These are phyloP conservation scores for Paracorniculantispora psalliotae DNA, from an alignment of 2,329 filamentous ascomycete genomes.

Conservation along the genomic window DNA sequence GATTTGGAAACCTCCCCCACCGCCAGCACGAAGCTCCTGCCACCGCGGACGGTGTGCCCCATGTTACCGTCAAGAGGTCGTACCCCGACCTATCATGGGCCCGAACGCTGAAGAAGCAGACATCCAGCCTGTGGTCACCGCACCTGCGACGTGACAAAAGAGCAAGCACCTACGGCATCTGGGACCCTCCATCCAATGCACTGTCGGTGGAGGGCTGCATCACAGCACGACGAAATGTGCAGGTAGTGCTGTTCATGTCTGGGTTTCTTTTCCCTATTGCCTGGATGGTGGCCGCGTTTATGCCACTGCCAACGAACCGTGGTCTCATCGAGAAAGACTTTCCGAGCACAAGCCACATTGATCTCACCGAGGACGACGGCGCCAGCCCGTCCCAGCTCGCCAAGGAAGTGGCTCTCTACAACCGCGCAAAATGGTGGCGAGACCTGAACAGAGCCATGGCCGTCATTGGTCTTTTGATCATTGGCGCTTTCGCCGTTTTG, in stretches of 20 bases:
- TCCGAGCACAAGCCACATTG: conserved; percentile 35
- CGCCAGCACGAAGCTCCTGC: conserved; percentile 36
- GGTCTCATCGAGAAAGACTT: conserved; percentile 45
- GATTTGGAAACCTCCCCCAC: conserved; percentile 41
- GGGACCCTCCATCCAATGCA: conserved; percentile 68
- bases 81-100: conserved; percentile 15
- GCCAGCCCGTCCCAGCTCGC: conserved; percentile 28
- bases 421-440: conserved; percentile 56
- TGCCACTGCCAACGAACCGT: conserved; percentile 63
- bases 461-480: conserved; percentile 48
- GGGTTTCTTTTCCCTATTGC: conserved; percentile 77
- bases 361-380: conserved; percentile 31
- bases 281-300: conserved; percentile 74
- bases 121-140: conserved; percentile 66
- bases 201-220: conserved; percentile 57
- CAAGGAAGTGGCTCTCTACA: conserved; percentile 40
- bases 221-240: conserved; percentile 64
- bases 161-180: conserved; percentile 55
- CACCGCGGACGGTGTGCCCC: conserved; percentile 1
- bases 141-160: conserved; percentile 63
- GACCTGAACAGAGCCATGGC: conserved; percentile 56
- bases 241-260: conserved; percentile 68
- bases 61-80: neutral
- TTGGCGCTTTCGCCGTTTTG: conserved; percentile 48
- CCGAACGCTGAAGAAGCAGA: conserved; percentile 39